Evolutionary conservation across 495 filamentous ascomycete genomes (phyloP).

Genomic region (Cetradonia linearis): DNA sequence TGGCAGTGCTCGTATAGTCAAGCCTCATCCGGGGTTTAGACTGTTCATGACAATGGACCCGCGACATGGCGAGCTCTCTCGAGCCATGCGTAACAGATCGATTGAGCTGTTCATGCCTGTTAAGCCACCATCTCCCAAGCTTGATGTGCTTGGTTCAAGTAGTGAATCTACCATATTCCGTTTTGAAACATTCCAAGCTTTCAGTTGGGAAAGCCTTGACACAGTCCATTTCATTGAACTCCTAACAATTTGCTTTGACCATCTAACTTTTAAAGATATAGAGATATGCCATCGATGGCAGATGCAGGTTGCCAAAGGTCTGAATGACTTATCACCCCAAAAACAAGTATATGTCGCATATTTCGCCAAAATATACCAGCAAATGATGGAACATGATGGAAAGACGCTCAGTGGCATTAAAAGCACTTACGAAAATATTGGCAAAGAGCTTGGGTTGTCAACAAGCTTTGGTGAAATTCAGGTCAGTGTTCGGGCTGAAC

Average conservation of each 20-base stretch:
- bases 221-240: conserved; percentile 21
- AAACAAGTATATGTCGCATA: conserved; percentile 5
- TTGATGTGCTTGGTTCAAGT: conserved; percentile 25
- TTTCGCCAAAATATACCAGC: conserved; percentile 7
- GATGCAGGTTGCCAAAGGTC: conserved; percentile 17
- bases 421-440: conserved; percentile 5
- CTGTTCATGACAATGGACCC: conserved; percentile 94
- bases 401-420: conserved; percentile 10
- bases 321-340: conserved; percentile 12
- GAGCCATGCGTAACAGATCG: conserved; percentile 93
- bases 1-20: conserved; percentile 70
- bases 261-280: conserved; percentile 44
- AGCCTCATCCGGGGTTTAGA: conserved; percentile 77
- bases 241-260: conserved; percentile 41
- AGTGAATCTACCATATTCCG: conserved; percentile 44
- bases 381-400: conserved; percentile 5
- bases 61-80: conserved; percentile 82
- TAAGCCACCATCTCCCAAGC: conserved; percentile 24
- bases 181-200: conserved; percentile 38
- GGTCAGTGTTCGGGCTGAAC: conserved; percentile 35
- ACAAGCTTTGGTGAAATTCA: conserved; percentile 32
- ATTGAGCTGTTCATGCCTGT: conserved; percentile 71
- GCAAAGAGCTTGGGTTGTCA: neutral
- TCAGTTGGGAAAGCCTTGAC: conserved; percentile 23
- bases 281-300: conserved; percentile 12